A percentile compares a stretch with the other conserved stretches of the same genome.
Evolutionary conservation across 2,329 filamentous ascomycete species (phyloP).

Genomic region (Volutella citrinella): DNA sequence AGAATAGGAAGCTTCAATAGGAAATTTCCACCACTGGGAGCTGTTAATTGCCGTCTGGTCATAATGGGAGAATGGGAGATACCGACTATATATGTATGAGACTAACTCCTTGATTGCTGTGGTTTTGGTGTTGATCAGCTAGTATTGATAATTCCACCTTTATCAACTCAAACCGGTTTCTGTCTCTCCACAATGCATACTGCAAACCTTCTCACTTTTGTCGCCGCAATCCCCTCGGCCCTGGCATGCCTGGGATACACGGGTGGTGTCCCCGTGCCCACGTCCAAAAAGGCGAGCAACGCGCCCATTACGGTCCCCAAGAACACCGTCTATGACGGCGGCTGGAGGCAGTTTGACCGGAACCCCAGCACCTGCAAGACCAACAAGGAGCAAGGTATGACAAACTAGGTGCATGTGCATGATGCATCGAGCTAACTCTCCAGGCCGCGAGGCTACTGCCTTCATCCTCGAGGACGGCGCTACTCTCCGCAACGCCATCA

Average conservation of each 20-base stretch:
- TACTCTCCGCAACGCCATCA: slow-evolving; percentile 21
- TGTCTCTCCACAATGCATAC: neutral
- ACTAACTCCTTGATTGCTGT: too few relatives aligned
- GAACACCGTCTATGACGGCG: slow-evolving; percentile 26
- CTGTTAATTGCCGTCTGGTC: too few relatives aligned
- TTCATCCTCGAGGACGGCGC: slow-evolving; percentile 19
- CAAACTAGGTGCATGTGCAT: neutral
- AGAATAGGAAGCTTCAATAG: too few relatives aligned
- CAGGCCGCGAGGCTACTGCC: slow-evolving; percentile 17
- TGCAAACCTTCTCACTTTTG: neutral
- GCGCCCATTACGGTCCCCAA: slow-evolving; percentile 25
- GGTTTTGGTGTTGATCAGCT: too few relatives aligned
- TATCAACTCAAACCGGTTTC: too few relatives aligned
- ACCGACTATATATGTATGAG: too few relatives aligned
- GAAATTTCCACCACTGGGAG: too few relatives aligned
- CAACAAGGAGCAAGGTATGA: slow-evolving; percentile 24
- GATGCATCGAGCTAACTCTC: slow-evolving; percentile 25
- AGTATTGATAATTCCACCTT: too few relatives aligned
- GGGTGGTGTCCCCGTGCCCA: slow-evolving; percentile 24
- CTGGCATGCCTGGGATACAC: slow-evolving; percentile 18
- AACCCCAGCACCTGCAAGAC: slow-evolving; percentile 34
- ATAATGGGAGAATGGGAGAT: too few relatives aligned
- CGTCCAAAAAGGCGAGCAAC: slow-evolving; percentile 19
- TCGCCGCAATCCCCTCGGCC: slow-evolving; percentile 20
- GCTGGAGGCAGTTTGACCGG: slow-evolving; percentile 32